These are phyloP conservation scores for Auricularia sp. DNA, from an alignment of 768 basidiomycete species.

Conservation along the genomic window DNA sequence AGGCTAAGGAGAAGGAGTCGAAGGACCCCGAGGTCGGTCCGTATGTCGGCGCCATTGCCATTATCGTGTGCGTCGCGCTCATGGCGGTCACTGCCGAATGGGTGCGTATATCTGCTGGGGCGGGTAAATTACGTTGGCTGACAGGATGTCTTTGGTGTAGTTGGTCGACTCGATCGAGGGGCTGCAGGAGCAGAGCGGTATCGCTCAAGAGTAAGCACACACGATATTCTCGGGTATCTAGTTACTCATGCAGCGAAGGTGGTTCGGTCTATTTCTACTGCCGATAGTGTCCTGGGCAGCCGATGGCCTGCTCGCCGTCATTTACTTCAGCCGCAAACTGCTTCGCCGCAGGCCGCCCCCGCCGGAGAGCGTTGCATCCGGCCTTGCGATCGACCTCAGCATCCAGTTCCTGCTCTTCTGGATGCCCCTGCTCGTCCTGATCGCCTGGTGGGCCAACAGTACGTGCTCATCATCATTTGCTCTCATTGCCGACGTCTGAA, in stretches of 20 bases:
- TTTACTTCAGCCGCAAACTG: conserved; percentile 42
- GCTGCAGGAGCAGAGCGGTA: conserved; percentile 33
- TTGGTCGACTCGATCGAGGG: conserved; percentile 55
- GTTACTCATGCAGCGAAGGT: conserved; percentile 21
- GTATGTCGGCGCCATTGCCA: conserved; percentile 47
- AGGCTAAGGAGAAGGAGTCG: conserved; percentile 15
- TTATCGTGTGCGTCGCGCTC: conserved; percentile 43
- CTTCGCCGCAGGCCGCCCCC: conserved; percentile 32
- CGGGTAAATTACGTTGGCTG: no score
- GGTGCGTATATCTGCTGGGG: conserved; percentile 29
- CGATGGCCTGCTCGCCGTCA: conserved; percentile 52
- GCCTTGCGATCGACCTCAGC: conserved; percentile 62
- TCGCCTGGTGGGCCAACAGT: conserved; percentile 54
- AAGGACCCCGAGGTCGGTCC: conserved; percentile 34
- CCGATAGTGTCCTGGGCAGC: conserved; percentile 67
- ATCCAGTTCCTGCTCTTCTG: conserved; percentile 73
- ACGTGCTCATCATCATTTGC: no score
- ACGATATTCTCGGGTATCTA: conserved; percentile 24
- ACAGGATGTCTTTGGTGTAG: conserved; percentile 20
- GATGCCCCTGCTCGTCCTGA: conserved; percentile 62
- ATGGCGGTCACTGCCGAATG: conserved; percentile 67
- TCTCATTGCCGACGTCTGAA: no score
- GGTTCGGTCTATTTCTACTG: conserved; percentile 65
- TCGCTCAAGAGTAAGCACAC: conserved; percentile 35
- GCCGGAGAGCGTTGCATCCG: conserved; percentile 53